Evolutionary conservation across 495 filamentous ascomycete genomes (phyloP).

Genomic region (Aspergillus nanangensis): DNA sequence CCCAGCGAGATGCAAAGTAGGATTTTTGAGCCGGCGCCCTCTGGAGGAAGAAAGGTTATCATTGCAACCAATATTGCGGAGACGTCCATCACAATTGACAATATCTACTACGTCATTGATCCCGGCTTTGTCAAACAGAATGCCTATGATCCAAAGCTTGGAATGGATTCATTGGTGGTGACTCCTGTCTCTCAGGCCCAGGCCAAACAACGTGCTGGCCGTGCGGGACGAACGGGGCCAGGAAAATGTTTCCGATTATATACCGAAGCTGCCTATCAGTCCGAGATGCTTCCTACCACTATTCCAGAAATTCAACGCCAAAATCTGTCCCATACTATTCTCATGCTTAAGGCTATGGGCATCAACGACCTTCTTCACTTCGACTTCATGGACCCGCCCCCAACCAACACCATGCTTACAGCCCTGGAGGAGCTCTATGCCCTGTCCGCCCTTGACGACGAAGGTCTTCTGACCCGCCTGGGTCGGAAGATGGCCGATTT

Average conservation of each 20-base stretch:
- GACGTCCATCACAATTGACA: conserved; percentile 95
- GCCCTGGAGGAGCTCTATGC: conserved; percentile 95
- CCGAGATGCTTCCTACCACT: conserved; percentile 93
- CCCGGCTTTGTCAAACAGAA: conserved; percentile 98
- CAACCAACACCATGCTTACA: conserved; percentile 95
- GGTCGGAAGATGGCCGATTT: conserved; percentile 98
- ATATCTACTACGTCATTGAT: conserved; percentile 96
- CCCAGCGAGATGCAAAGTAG: conserved; percentile 90
- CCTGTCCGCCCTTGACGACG: conserved; percentile 87
- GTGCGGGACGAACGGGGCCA: conserved; percentile 90
- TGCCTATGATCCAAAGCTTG: conserved; percentile 92
- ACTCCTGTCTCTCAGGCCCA: conserved; percentile 96
- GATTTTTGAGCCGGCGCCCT: conserved; percentile 91
- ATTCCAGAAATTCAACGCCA: conserved; percentile 97
- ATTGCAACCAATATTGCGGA: conserved; percentile 99
- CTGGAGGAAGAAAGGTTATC: conserved; percentile 87
- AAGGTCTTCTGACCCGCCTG: conserved; percentile 87
- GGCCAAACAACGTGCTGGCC: conserved; percentile 89
- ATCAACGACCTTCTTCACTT: conserved; percentile 98
- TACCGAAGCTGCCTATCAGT: conserved; percentile 92
- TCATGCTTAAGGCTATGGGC: conserved; percentile 99
- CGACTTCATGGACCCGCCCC: conserved; percentile 98
- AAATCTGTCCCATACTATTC: conserved; percentile 89
- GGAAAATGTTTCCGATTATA: conserved; percentile 97
- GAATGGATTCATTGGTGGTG: conserved; percentile 94